Base-by-base conservation (phyloP, 768 basidiomycete species). In the Boletus coccyginus region DNA sequence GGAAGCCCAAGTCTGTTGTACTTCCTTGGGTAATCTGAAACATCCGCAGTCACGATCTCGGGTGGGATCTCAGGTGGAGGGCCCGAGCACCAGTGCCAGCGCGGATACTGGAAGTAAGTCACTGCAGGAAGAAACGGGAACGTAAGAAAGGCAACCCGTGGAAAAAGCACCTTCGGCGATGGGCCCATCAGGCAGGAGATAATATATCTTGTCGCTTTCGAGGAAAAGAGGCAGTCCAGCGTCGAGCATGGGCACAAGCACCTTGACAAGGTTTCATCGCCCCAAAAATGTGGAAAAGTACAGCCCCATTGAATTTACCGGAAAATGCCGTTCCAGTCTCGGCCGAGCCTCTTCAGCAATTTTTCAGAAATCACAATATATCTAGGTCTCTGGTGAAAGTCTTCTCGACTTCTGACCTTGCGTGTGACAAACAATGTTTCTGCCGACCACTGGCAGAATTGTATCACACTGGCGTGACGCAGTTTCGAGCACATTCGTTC, bases 1-100 rank as follows among this genome's bases (percentile, higher is more conserved):
- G 38, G 81, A 75, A 12, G 77, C 84, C 87, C 86, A 88, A 2
- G 75, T 68, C 31, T 65, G 69, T 11, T 70, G 60, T 10, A 74
- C 50, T 16, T 60, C 56, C 59, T 66, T 58, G 33, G 66, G 61
- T 19, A 70, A 31, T 14, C 47, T 52, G 27, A 27, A 21, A 56
- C 1, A 5, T 43, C 45, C 10, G 29, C n/a, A 4, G 43, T 32
- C n/a, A 46, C 17, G 35, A 38, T 17, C 32, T 46, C 38, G 14
- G 27, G 27, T 27, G 27, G 27, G 4, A 27, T 27, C 27, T 27
- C 27, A 27, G 41, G 45, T 5, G 50, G 24, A 4, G 59, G n/a
- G 24, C 43, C 14, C 41, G 32, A 46, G 45, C 44, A 52, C 46
- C 38, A 33, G 9, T 39, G 21, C 61, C 61, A 59, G 24, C 48